Evolutionary conservation across 768 basidiomycete species (phyloP), one percentile per base, ranked within the genome.

Genomic region (Chalciporus chontae): DNA sequence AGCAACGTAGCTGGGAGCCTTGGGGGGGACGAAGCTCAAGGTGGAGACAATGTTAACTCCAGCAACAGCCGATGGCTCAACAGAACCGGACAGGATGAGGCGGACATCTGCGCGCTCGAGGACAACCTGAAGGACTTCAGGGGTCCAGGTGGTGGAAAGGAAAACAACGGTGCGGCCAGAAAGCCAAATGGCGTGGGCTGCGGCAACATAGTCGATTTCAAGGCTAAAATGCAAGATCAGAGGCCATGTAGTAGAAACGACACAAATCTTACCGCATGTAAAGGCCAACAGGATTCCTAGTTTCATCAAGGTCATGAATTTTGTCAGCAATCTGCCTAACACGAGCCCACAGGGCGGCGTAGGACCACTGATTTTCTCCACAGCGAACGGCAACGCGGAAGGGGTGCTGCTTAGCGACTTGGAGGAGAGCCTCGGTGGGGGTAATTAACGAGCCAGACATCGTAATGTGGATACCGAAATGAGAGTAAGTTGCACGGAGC

Each of bases 361-460:
- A 65, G 23, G 64, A 65, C 64, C 64, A 65, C 55, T 60, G 51
- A 38, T 47, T 40, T 8, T 40, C 53, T 54, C 46, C 53, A 19
- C 45, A 42, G 41, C 57, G 44, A 27, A 58, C 50, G 41, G 57
- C 57, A 15, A 43, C 32, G 5, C 56, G 37, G 48, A 63, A 65
- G 3, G 64, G 64, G 38, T 62, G 61, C n/a, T 64, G 54, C 40
- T 58, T 65, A 36, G 64, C 64, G 29, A 63, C 64, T 58, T 65
- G 56, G 45, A 65, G 64, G 49, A 65, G 64, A 24, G 56, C 64
- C 43, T 65, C 64, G 23, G 64, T 63, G 32, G 64, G 61, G 37
- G 64, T 66, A 42, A 65, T 45, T 31, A 55, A 48, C 18, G 54
- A 51, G 39, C 15, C 48, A 5, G 50, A 43, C 61, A 55, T 60